Conservation (phyloP, 129 eudicot species). For the Tagetes erecta region DNA sequence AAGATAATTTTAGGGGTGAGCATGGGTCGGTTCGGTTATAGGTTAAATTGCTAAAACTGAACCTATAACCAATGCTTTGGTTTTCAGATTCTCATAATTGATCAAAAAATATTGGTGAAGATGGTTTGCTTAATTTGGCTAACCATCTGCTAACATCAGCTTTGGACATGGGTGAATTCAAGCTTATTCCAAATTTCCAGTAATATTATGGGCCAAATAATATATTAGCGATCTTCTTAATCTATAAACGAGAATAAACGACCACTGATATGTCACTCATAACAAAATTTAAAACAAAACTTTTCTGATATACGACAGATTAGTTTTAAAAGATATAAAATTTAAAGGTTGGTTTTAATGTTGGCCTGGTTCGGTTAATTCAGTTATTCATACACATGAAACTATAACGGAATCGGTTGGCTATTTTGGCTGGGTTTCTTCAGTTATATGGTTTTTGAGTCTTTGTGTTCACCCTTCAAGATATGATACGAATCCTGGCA, state of each 20-base stretch:
- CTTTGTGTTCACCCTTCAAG: neutral
- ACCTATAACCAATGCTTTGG: neutral
- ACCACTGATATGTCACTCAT: neutral
- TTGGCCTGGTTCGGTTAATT: neutral
- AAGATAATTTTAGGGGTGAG: neutral
- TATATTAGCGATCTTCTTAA: too few relatives aligned
- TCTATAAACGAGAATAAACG: too few relatives aligned
- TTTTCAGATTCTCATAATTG: neutral
- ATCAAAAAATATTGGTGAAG: neutral
- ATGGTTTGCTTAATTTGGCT: neutral
- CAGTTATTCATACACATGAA: neutral
- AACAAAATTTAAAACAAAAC: neutral
- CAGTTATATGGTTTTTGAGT: neutral
- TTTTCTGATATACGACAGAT: neutral
- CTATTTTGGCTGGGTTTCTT: too few relatives aligned
- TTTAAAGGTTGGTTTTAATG: neutral
- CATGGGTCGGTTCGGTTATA: neutral
- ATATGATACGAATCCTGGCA: neutral
- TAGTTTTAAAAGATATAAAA: neutral
- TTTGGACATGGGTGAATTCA: neutral
- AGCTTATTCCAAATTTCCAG: neutral
- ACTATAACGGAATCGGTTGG: neutral
- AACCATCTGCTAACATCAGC: neutral
- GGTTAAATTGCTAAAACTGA: neutral
- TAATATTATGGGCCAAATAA: neutral